Percentiles rank a stretch among this genome's conserved stretches.
These are phyloP conservation scores for Carex myosuroides DNA, from an alignment of 176 grass and related monocot species.

Conservation along the genomic window DNA sequence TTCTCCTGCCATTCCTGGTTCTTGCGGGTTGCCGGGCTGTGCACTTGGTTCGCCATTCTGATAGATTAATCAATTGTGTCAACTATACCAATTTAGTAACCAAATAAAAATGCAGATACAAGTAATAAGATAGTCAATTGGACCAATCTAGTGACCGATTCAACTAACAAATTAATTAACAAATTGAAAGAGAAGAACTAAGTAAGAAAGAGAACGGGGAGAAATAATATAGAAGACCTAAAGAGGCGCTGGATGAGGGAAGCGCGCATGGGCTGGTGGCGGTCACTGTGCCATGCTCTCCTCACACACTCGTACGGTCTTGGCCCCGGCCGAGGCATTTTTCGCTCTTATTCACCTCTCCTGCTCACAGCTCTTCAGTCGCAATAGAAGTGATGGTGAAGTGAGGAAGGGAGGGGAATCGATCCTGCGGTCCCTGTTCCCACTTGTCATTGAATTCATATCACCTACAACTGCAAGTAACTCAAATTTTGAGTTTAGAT, in stretches of 20 bases:
- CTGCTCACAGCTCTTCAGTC: not conserved
- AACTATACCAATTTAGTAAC: not conserved
- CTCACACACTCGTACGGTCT: slow-evolving; percentile 51
- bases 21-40: slow-evolving; percentile 34
- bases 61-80: not conserved
- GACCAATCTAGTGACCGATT: not conserved
- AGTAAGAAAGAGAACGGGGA: not conserved
- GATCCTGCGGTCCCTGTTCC: too few relatives aligned
- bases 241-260: slow-evolving; percentile 46
- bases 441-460: too few relatives aligned
- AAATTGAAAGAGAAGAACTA: not conserved
- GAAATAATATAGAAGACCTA: not conserved
- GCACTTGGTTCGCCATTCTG: slow-evolving; percentile 38
- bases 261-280: slow-evolving; percentile 39
- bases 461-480: too few relatives aligned
- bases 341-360: not conserved
- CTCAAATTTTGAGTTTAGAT: too few relatives aligned
- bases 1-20: slow-evolving; percentile 50
- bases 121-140: not conserved
- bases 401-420: not conserved
- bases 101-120: not conserved
- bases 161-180: not conserved
- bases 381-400: not conserved
- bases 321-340: slow-evolving; percentile 44
- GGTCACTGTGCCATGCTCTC: slow-evolving; percentile 48